These are phyloP conservation scores for Hydnomerulius pinastri DNA, from an alignment of 768 basidiomycete genomes.

Conservation along the genomic window DNA sequence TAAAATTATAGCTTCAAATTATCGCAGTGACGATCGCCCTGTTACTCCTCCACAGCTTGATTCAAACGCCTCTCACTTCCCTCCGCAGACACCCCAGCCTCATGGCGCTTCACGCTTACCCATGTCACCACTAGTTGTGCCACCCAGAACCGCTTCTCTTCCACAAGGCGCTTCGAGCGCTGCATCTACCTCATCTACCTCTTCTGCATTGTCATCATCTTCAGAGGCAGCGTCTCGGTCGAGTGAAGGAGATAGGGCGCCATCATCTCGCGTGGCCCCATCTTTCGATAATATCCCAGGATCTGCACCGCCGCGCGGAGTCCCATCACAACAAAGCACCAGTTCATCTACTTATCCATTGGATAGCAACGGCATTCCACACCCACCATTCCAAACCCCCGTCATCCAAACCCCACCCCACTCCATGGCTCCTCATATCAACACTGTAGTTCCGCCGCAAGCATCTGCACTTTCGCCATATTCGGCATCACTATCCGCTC, in stretches of 20 bases:
- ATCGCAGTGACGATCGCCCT: slow-evolving; percentile 24
- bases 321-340: slow-evolving; percentile 10
- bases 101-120: neutral
- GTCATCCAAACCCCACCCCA: slow-evolving; percentile 27
- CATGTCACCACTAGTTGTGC: slow-evolving; percentile 15
- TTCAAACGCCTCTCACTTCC: slow-evolving; percentile 5
- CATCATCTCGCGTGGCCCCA: slow-evolving; percentile 2
- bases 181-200: slow-evolving; percentile 12
- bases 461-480: slow-evolving; percentile 9
- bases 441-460: slow-evolving; percentile 17
- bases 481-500: slow-evolving; percentile 14
- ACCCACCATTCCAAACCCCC: slow-evolving; percentile 8
- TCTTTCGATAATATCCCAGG: slow-evolving; percentile 5
- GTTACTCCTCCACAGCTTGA: slow-evolving; percentile 18
- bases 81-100: slow-evolving; percentile 4
- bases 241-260: slow-evolving; percentile 13
- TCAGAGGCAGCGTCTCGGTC: slow-evolving; percentile 32
- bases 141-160: slow-evolving; percentile 25
- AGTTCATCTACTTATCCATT: neutral
- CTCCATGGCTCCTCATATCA: slow-evolving; percentile 35
- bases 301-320: slow-evolving; percentile 4
- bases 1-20: slow-evolving; percentile 3
- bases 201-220: neutral
- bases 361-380: slow-evolving; percentile 5
- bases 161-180: slow-evolving; percentile 10